Evolutionary conservation across 495 filamentous ascomycete genomes (phyloP).

Genomic region (Elaphomyces granulatus): DNA sequence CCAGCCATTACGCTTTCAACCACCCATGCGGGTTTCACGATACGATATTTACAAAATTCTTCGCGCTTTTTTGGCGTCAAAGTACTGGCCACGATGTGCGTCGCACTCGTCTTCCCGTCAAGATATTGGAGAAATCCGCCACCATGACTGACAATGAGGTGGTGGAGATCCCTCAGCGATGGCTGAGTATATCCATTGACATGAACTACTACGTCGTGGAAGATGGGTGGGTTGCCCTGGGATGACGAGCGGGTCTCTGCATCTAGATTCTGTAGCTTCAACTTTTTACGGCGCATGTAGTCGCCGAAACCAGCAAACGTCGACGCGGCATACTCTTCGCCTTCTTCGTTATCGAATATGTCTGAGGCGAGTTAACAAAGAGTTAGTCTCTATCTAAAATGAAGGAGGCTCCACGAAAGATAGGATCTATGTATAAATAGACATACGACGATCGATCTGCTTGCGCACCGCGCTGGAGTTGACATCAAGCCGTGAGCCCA

Average conservation of each 20-base stretch:
- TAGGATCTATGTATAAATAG: conserved; percentile 1
- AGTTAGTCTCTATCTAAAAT: conserved; percentile 6
- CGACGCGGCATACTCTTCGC: conserved; percentile 82
- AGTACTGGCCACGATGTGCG: conserved; percentile 84
- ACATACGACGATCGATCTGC: conserved; percentile 56
- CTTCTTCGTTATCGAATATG: conserved; percentile 52
- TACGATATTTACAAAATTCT: conserved; percentile 72
- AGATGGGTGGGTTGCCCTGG: conserved; percentile 61
- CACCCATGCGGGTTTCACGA: conserved; percentile 95
- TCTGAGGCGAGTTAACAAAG: conserved; percentile 20
- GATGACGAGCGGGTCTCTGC: conserved; percentile 57
- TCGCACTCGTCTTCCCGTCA: conserved; percentile 84
- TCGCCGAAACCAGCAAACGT: conserved; percentile 78
- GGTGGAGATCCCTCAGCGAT: conserved; percentile 72
- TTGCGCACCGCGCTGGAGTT: conserved; percentile 70
- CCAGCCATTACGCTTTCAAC: conserved; percentile 75
- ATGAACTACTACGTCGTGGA: conserved; percentile 76
- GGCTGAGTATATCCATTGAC: conserved; percentile 93
- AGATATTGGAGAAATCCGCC: conserved; percentile 89
- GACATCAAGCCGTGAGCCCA: conserved; percentile 67
- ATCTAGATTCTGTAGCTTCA: conserved; percentile 90
- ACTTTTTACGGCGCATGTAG: conserved; percentile 87
- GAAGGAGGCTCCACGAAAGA: conserved; percentile 1
- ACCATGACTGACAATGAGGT: conserved; percentile 74
- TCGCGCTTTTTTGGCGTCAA: conserved; percentile 83